Conservation (phyloP, 768 basidiomycete genomes). For the Macrolepiota fuliginosa region DNA sequence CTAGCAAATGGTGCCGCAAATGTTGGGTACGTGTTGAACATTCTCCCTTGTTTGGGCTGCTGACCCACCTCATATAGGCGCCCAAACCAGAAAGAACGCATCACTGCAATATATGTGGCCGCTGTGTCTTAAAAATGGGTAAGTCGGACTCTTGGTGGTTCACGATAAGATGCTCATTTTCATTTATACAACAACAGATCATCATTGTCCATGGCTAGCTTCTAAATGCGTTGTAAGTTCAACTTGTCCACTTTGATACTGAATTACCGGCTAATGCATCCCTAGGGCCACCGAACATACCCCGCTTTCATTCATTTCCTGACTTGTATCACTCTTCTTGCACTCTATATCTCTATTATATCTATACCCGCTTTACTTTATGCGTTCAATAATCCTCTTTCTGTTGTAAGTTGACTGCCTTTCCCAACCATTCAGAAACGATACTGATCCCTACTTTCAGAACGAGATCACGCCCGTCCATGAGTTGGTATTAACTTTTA, state of each 20-base stretch:
- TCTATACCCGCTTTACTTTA: constrained; percentile 54
- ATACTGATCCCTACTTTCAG: constrained; percentile 27
- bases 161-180: constrained; percentile 8
- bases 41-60: neutral
- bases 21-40: constrained; percentile 52
- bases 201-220: constrained; percentile 86
- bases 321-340: constrained; percentile 56
- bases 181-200: constrained; percentile 46
- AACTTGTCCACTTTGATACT: neutral
- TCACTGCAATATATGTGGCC: constrained; percentile 71
- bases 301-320: constrained; percentile 83
- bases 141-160: constrained; percentile 21
- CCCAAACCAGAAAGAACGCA: constrained; percentile 81
- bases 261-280: neutral
- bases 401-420: constrained; percentile 46
- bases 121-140: constrained; percentile 89
- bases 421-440: neutral
- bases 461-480: constrained; percentile 68
- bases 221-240: constrained; percentile 68
- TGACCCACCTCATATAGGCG: constrained; percentile 29
- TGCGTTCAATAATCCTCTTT: constrained; percentile 61
- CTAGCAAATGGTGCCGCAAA: constrained; percentile 72
- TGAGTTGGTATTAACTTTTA: constrained; percentile 60
- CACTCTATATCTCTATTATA: constrained; percentile 57
- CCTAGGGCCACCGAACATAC: constrained; percentile 79